Evolutionary conservation across 345 rosid species (phyloP).

Genomic region (Firmiana major): DNA sequence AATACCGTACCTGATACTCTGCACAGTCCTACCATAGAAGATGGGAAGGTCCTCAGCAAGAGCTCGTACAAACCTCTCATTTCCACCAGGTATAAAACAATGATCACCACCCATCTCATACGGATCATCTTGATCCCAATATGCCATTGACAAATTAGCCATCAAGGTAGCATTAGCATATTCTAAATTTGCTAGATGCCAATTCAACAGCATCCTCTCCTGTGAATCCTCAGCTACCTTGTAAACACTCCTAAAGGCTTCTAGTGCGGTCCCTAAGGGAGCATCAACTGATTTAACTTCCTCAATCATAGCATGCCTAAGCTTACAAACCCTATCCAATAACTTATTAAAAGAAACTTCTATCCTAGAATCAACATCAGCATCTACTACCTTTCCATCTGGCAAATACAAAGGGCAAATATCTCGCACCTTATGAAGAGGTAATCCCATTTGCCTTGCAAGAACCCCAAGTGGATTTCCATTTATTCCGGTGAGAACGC

Average conservation of each 20-base stretch:
- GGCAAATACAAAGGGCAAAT: conserved; percentile 89
- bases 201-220: conserved; percentile 84
- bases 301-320: conserved; percentile 92
- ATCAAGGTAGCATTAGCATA: conserved; percentile 91
- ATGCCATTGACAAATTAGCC: conserved; percentile 77
- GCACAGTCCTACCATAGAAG: conserved; percentile 68
- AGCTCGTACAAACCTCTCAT: conserved; percentile 76
- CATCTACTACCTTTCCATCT: conserved; percentile 67
- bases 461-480: conserved; percentile 94
- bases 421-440: conserved; percentile 96
- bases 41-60: conserved; percentile 83
- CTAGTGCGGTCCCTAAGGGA: conserved; percentile 75
- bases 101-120: conserved; percentile 99
- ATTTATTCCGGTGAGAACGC: conserved; percentile 93
- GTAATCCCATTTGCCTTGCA: conserved; percentile 79
- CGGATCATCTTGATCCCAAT: conserved; percentile 99
- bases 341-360: conserved; percentile 84
- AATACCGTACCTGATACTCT: conserved; percentile 71
- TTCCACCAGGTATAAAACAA: conserved; percentile 95
- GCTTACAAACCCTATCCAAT: conserved; percentile 89
- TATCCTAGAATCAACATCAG: conserved; percentile 71
- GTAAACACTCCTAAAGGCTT: conserved; percentile 66
- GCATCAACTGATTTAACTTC: conserved; percentile 87
- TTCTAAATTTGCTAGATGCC: conserved; percentile 94
- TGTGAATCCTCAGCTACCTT: conserved; percentile 73